Conservation (phyloP, 768 basidiomycete genomes). For the Galerina marginata region DNA sequence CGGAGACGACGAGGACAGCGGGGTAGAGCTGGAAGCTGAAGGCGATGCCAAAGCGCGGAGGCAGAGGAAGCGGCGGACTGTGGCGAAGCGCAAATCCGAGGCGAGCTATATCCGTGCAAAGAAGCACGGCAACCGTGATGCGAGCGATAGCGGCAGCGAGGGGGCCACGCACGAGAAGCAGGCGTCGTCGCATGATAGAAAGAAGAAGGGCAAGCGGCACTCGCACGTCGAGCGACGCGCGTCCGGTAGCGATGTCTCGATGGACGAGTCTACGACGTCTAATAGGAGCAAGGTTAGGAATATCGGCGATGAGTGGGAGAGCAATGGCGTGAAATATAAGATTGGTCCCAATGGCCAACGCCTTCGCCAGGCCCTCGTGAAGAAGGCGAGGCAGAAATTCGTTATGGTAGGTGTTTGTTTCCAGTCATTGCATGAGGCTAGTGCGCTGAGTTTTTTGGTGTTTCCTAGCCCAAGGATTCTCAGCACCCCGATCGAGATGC, state of each 20-base stretch:
- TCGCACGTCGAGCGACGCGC: slow-evolving; percentile 31
- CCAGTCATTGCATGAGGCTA: slow-evolving; percentile 10
- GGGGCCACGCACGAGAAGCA: slow-evolving; percentile 42
- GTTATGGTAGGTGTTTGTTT: slow-evolving; percentile 61
- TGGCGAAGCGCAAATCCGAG: slow-evolving; percentile 59
- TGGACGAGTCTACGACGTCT: slow-evolving; percentile 54
- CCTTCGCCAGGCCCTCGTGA: slow-evolving; percentile 72
- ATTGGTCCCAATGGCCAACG: slow-evolving; percentile 73
- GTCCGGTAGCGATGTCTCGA: slow-evolving; percentile 45
- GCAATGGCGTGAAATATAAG: slow-evolving; percentile 71
- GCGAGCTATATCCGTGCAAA: slow-evolving; percentile 51
- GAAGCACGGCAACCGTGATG: slow-evolving; percentile 56
- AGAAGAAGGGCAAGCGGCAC: slow-evolving; percentile 56
- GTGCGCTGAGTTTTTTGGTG: slow-evolving; percentile 9
- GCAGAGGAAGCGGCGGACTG: slow-evolving; percentile 62
- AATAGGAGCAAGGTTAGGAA: slow-evolving; percentile 59
- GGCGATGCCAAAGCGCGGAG: slow-evolving; percentile 48
- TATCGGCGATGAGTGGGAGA: slow-evolving; percentile 81
- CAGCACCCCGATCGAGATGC: slow-evolving; percentile 75
- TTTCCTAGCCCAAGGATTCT: slow-evolving; percentile 71
- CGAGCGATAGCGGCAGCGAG: slow-evolving; percentile 47
- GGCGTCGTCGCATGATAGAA: slow-evolving; percentile 1
- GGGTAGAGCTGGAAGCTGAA: slow-evolving; percentile 38
- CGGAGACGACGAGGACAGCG: slow-evolving; percentile 59
- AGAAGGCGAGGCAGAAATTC: slow-evolving; percentile 71